phyloP scores from a whole-genome alignment of 306 rosid genomes.

The Vicia villosa region DNA sequence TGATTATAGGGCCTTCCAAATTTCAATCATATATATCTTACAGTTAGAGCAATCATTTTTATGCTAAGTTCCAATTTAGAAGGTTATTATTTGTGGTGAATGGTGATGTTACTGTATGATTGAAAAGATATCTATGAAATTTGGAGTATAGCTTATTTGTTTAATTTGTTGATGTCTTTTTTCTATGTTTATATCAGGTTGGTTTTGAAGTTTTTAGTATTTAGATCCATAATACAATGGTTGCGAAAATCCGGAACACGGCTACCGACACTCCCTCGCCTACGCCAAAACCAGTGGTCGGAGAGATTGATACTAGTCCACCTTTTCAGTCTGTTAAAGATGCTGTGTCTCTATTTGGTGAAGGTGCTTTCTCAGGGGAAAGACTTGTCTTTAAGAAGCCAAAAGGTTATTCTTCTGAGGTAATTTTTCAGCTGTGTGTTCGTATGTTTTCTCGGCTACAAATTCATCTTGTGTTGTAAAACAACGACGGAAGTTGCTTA shows the following conservation, averaged over 20 bases:
- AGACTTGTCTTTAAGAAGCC: conserved; percentile 63
- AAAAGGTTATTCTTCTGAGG: conserved; percentile 91
- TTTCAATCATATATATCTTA: conserved; percentile 2
- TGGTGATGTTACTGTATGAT: conserved; percentile 7
- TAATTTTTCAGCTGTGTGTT: conserved; percentile 36
- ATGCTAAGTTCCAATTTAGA: conserved; percentile 8
- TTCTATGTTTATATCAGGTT: conserved; percentile 37
- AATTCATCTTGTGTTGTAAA: not conserved
- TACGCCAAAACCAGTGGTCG: conserved; percentile 74
- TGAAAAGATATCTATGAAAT: not conserved
- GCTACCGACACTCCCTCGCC: conserved; percentile 63
- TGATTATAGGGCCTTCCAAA: conserved; percentile 21
- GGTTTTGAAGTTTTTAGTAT: conserved; percentile 7
- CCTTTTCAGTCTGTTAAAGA: conserved; percentile 99
- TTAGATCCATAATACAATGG: conserved; percentile 56
- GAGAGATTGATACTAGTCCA: conserved; percentile 97
- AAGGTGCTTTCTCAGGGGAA: conserved; percentile 93
- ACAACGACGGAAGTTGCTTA: conserved; percentile 19
- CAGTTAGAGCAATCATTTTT: conserved; percentile 21
- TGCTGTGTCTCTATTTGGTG: conserved; percentile 90
- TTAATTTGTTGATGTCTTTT: not conserved
- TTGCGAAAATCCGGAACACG: conserved; percentile 58
- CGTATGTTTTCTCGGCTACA: not conserved
- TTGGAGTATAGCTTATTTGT: not conserved
- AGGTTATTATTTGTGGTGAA: conserved; percentile 6